phyloP scores from a whole-genome alignment of 345 rosid species.

The Limnanthes douglasii region DNA sequence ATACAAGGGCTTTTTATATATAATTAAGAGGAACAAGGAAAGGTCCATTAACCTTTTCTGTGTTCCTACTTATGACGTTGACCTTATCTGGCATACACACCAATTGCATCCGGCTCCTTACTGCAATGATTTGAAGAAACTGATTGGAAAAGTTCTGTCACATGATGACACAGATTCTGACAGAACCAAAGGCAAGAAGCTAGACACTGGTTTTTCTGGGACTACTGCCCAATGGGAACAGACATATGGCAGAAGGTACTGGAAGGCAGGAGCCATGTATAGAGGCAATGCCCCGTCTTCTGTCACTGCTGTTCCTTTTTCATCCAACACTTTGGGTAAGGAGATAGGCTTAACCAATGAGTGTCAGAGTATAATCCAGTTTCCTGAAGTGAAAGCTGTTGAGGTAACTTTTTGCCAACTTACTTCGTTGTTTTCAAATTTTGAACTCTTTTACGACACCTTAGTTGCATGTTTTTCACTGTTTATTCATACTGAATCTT shows the following conservation, averaged over 20 bases:
- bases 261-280: slow-evolving; percentile 95
- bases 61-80: slow-evolving; percentile 94
- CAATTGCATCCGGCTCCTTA: slow-evolving; percentile 77
- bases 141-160: slow-evolving; percentile 61
- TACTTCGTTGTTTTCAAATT: no score
- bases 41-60: slow-evolving; percentile 46
- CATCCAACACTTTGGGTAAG: slow-evolving; percentile 19
- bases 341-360: slow-evolving; percentile 13
- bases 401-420: slow-evolving; percentile 59
- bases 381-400: slow-evolving; percentile 32
- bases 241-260: slow-evolving; percentile 65
- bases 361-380: slow-evolving; percentile 18
- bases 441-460: no score
- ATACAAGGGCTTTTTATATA: slow-evolving; percentile 77
- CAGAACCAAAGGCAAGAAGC: slow-evolving; percentile 79
- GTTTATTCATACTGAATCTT: no score
- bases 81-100: slow-evolving; percentile 97
- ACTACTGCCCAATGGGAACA: slow-evolving; percentile 85
- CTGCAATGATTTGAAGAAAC: slow-evolving; percentile 41
- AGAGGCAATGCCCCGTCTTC: slow-evolving; percentile 64
- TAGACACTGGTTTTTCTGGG: slow-evolving; percentile 67
- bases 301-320: slow-evolving; percentile 28
- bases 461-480: no score
- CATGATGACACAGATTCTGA: slow-evolving; percentile 94
- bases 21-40: slow-evolving; percentile 67